These are phyloP conservation scores for Vitis rupestris DNA, from an alignment of 164 flowering plant species.

Conservation along the genomic window DNA sequence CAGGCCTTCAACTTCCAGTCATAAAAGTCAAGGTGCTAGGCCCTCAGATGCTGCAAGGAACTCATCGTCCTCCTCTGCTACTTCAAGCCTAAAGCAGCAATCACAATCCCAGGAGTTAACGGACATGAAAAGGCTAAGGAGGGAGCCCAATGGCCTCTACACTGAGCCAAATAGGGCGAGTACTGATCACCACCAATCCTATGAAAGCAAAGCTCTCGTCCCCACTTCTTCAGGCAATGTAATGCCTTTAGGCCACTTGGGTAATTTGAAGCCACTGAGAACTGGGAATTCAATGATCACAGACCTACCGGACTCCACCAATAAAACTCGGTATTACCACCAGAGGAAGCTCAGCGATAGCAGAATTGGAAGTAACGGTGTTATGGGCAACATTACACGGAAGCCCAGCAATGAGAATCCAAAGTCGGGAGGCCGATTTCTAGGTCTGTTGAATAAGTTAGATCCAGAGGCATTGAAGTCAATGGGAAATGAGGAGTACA, in stretches of 20 bases:
- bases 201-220: conserved; percentile 19
- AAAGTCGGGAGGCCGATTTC: neutral
- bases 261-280: conserved; percentile 30
- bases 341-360: neutral
- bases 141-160: conserved; percentile 11
- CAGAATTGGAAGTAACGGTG: conserved; percentile 15
- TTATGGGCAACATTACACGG: conserved; percentile 59
- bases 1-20: conserved; percentile 12
- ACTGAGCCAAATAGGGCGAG: conserved; percentile 18
- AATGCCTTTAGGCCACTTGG: conserved; percentile 33
- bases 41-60: conserved; percentile 28
- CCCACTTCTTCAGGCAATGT: conserved; percentile 33
- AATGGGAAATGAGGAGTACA: conserved; percentile 82
- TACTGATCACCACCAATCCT: conserved; percentile 12
- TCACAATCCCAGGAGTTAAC: conserved; percentile 5
- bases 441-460: conserved; percentile 17
- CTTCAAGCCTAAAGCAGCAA: conserved; percentile 12
- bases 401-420: conserved; percentile 19
- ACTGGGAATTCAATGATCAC: conserved; percentile 1
- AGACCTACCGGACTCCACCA: conserved; percentile 6
- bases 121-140: conserved; percentile 8
- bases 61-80: conserved; percentile 29
- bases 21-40: conserved; percentile 9
- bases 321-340: conserved; percentile 4
- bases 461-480: conserved; percentile 64